phyloP scores from a whole-genome alignment of 2,329 filamentous ascomycete genomes.

The Diaporthe vexans region DNA sequence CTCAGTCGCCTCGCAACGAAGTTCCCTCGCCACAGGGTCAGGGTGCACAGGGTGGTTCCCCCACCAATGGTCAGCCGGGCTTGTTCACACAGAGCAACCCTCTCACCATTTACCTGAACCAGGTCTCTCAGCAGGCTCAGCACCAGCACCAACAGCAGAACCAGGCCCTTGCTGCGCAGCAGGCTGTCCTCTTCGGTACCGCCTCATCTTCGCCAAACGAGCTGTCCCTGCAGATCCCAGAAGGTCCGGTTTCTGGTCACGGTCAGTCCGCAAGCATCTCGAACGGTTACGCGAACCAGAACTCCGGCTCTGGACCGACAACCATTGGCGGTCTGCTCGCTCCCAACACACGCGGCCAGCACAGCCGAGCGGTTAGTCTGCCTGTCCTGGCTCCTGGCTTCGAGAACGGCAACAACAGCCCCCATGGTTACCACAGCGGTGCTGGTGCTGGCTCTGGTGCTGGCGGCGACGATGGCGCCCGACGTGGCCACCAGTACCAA shows the following conservation, averaged over 20 bases:
- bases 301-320: constrained; percentile 69
- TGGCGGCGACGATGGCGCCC: constrained; percentile 63
- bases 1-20: constrained; percentile 76
- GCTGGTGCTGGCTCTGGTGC: constrained; percentile 55
- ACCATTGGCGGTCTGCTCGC: constrained; percentile 84
- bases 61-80: constrained; percentile 70
- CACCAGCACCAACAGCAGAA: constrained; percentile 78
- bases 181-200: constrained; percentile 84
- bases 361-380: constrained; percentile 89
- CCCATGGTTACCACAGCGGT: constrained; percentile 57
- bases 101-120: constrained; percentile 91
- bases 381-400: constrained; percentile 78
- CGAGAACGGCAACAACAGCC: constrained; percentile 70
- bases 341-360: constrained; percentile 74
- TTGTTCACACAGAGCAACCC: constrained; percentile 90
- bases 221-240: constrained; percentile 70
- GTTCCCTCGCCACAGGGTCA: constrained; percentile 70
- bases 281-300: constrained; percentile 71
- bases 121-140: constrained; percentile 80
- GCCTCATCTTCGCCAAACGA: constrained; percentile 73
- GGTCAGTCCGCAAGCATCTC: constrained; percentile 76
- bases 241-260: constrained; percentile 73
- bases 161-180: constrained; percentile 79
- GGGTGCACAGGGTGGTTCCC: constrained; percentile 71
- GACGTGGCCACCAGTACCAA: constrained; percentile 77